Percentiles rank a stretch among this genome's conserved stretches.
phyloP scores from a whole-genome alignment of 2,329 filamentous ascomycete genomes.

The Diaporthe eres region DNA sequence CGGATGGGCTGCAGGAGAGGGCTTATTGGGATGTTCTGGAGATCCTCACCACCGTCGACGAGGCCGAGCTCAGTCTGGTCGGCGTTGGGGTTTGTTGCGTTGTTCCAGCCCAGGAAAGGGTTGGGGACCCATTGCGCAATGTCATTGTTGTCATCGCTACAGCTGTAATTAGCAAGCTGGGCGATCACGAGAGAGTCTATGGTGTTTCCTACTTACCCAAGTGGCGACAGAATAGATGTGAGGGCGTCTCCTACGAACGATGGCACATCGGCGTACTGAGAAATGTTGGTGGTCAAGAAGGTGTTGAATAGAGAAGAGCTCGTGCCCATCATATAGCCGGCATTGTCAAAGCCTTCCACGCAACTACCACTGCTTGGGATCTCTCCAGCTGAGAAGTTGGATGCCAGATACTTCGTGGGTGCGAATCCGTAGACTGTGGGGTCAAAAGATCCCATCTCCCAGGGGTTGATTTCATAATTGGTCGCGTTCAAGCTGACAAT shows the following conservation, averaged over 20 bases:
- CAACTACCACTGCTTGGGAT: constrained; percentile 72
- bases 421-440: constrained; percentile 71
- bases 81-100: constrained; percentile 54
- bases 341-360: constrained; percentile 85
- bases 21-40: constrained; percentile 66
- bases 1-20: constrained; percentile 65
- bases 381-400: constrained; percentile 67
- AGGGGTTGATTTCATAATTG: constrained; percentile 76
- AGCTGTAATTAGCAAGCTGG: not conserved
- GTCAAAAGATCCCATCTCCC: constrained; percentile 77
- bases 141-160: constrained; percentile 61
- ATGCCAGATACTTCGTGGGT: constrained; percentile 72
- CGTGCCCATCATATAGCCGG: constrained; percentile 88
- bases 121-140: constrained; percentile 70
- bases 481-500: constrained; percentile 69
- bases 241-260: constrained; percentile 66
- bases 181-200: no score
- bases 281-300: constrained; percentile 76
- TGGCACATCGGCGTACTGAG: constrained; percentile 57
- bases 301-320: constrained; percentile 89
- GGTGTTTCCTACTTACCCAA: constrained; percentile 55
- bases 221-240: constrained; percentile 61
- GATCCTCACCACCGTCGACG: constrained; percentile 64
- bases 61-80: constrained; percentile 57
- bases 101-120: constrained; percentile 70